phyloP scores from a whole-genome alignment of 306 rosid genomes.

The Pyrus communis region DNA sequence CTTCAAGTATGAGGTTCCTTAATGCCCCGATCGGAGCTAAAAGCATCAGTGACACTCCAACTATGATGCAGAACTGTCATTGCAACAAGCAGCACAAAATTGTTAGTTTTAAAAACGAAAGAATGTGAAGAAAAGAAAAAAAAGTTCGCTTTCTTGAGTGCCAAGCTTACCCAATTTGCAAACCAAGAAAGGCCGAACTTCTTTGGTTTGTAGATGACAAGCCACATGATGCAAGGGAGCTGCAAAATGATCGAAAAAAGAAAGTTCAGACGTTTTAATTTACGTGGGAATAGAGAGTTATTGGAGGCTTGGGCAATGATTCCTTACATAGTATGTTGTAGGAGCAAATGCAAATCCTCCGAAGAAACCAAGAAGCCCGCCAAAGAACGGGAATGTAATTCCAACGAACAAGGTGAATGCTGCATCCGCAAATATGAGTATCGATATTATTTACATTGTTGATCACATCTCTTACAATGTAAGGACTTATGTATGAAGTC shows the following conservation, averaged over 20 bases:
- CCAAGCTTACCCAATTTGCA: constrained; percentile 23
- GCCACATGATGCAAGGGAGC: constrained; percentile 48
- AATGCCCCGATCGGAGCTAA: constrained; percentile 24
- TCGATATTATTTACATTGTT: background rate
- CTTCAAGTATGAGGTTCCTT: constrained; percentile 16
- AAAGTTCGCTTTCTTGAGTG: background rate
- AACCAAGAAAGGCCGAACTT: constrained; percentile 31
- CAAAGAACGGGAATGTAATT: constrained; percentile 37
- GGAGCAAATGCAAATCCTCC: constrained; percentile 46
- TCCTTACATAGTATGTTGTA: constrained; percentile 29
- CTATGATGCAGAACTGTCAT: constrained; percentile 16
- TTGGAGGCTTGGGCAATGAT: background rate
- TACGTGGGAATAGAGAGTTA: background rate
- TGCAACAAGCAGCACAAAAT: background rate
- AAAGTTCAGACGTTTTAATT: background rate
- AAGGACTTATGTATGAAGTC: background rate
- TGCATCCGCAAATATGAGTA: background rate
- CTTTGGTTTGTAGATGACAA: constrained; percentile 25
- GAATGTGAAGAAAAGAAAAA: too few species aligned
- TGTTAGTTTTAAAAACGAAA: background rate
- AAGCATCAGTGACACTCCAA: constrained; percentile 11
- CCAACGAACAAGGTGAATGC: constrained; percentile 28
- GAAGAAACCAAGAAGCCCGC: constrained; percentile 34
- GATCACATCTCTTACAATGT: background rate
- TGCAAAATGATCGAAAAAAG: background rate